phyloP scores from a whole-genome alignment of 2,329 filamentous ascomycete species.

The Alternaria metachromatica region DNA sequence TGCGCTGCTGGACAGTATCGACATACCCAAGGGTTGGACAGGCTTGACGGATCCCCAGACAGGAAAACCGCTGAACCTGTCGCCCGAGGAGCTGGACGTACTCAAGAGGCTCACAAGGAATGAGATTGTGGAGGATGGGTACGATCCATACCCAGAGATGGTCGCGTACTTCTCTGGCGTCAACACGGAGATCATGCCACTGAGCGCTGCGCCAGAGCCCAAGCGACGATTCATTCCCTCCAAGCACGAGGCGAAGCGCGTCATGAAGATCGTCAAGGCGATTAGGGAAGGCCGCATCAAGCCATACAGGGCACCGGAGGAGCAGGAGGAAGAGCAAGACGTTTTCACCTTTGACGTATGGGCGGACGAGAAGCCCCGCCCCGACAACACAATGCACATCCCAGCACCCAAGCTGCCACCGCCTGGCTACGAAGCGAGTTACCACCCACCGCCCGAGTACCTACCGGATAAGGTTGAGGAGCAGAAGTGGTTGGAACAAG shows the following conservation, averaged over 20 bases:
- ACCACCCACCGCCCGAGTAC: conserved; percentile 95
- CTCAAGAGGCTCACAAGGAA: conserved; percentile 88
- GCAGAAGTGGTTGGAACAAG: conserved; percentile 81
- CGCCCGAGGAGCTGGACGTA: conserved; percentile 85
- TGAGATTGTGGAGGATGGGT: conserved; percentile 84
- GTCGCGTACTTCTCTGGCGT: conserved; percentile 88
- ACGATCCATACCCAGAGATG: conserved; percentile 91
- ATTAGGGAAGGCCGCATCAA: conserved; percentile 93
- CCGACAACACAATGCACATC: conserved; percentile 91
- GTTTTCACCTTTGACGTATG: conserved; percentile 82
- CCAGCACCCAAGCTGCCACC: conserved; percentile 92
- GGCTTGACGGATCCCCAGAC: conserved; percentile 93
- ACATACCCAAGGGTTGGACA: conserved; percentile 96
- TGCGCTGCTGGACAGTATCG: conserved; percentile 92
- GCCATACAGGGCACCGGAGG: conserved; percentile 82
- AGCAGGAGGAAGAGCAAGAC: conserved; percentile 75
- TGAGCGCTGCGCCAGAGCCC: conserved; percentile 92
- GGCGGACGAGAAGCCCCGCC: conserved; percentile 85
- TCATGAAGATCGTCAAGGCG: conserved; percentile 96
- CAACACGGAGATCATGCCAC: conserved; percentile 88
- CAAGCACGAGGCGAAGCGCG: conserved; percentile 93
- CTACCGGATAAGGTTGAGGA: conserved; percentile 85
- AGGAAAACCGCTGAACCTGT: conserved; percentile 88
- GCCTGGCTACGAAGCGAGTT: conserved; percentile 93
- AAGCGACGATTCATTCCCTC: conserved; percentile 95